phyloP scores from a whole-genome alignment of 2,329 filamentous ascomycete genomes.

The Tolypocladium ovalisporum region DNA sequence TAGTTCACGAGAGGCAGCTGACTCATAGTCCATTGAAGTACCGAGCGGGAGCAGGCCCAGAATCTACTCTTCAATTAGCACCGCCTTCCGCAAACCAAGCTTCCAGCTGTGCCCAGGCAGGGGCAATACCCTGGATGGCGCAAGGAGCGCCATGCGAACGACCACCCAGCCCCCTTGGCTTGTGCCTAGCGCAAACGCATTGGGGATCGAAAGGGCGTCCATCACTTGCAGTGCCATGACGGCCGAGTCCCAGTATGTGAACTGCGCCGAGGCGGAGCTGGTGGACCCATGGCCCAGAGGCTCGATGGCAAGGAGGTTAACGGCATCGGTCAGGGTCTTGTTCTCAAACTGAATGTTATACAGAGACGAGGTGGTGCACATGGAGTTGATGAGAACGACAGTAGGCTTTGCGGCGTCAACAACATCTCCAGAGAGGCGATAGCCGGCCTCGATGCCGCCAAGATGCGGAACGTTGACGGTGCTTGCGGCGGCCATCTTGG shows the following conservation, averaged over 20 bases:
- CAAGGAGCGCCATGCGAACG: conserved; percentile 37
- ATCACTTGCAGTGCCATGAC: conserved; percentile 45
- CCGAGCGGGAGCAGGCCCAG: conserved; percentile 35
- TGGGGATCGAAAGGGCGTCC: conserved; percentile 34
- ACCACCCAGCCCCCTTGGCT: conserved; percentile 43
- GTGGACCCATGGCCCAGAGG: conserved; percentile 41
- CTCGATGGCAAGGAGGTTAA: conserved; percentile 41
- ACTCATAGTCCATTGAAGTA: conserved; percentile 43
- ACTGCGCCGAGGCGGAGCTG: conserved; percentile 29
- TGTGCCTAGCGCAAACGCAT: conserved; percentile 39
- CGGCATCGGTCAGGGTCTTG: conserved; percentile 24
- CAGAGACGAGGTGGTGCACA: conserved; percentile 36
- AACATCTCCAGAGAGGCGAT: conserved; percentile 26
- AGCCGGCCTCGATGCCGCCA: conserved; percentile 34
- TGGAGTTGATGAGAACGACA: conserved; percentile 38
- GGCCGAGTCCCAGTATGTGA: conserved; percentile 45
- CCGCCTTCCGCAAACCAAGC: neutral
- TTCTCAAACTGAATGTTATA: conserved; percentile 33
- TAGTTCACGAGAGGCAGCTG: conserved; percentile 28
- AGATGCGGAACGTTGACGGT: conserved; percentile 37
- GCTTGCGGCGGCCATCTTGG: conserved; percentile 23
- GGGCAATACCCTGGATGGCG: conserved; percentile 30
- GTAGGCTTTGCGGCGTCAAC: conserved; percentile 41
- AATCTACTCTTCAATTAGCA: conserved; percentile 22
- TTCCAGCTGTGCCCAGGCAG: too few species aligned